Base-by-base conservation (phyloP, 352 stramenopile species). In the Pythium rishiriense region DNA sequence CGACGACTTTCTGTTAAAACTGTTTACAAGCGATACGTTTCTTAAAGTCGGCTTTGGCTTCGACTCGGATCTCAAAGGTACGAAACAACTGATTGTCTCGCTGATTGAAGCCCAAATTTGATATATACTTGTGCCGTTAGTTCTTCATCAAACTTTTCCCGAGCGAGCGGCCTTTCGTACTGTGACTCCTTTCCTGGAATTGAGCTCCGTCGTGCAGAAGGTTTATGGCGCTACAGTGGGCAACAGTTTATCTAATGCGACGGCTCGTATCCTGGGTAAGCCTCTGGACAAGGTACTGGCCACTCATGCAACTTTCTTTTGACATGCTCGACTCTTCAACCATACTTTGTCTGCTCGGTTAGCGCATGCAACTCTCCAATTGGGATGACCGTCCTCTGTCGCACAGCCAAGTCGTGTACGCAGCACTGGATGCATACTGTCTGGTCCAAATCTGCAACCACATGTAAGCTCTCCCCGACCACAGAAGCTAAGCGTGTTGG, bases 321-420 rank as follows among this genome's bases (percentile, higher is more conserved):
- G 37, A 43, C 10, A 43, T n/a, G 14, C 11, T 43, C 15, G 14
- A 6, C 14, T n/a, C 37, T 43, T 8, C 19, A 12, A 1, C 14
- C 9, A 0, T 43, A 8, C 31, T 35, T 35, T 10, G 31, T 43
- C 14, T 43, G 1, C 14, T 17, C 37, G 21, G 26, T 21, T n/a
- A 86, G 81, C 70, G 70, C 58, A 90, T 90, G 78, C 81, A 90
- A 73, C 70, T 90, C 26, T 90, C 81, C 1, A 87, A 90, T 43
- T 90, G 81, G 78, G 77, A 90, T 41, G 64, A 64, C 2, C 81
- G 83, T 10, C 83, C 83, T 11, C 65, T 92, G 21, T 83, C 79
- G 3, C 28, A 54, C 21, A 50, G 33, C 14, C 83, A 92, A 68
- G 43, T 79, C 11, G 57, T 77, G 0, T 92, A 92, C 31, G 81